Evolutionary conservation across 2,329 filamentous ascomycete genomes (phyloP).

Genomic region (Clarireedia homoeocarpa): DNA sequence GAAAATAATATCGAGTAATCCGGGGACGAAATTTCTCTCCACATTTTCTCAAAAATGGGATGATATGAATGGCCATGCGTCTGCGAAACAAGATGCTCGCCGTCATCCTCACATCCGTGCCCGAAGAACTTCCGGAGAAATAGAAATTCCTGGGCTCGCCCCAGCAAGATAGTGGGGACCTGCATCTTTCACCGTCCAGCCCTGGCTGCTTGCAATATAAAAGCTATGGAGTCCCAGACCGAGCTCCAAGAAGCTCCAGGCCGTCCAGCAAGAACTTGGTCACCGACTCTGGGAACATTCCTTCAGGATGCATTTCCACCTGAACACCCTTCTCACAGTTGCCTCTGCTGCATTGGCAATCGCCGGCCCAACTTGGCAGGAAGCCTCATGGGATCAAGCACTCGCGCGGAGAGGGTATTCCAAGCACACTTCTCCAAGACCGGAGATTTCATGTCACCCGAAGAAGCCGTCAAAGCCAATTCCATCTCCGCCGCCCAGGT

Average conservation of each 20-base stretch:
- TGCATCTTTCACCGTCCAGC: not conserved
- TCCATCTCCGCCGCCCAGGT: conserved; percentile 15
- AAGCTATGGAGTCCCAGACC: not conserved
- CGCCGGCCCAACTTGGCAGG: conserved; percentile 18
- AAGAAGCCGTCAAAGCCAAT: conserved; percentile 16
- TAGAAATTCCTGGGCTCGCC: not conserved
- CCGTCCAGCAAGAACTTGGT: not conserved
- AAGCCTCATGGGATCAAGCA: conserved; percentile 14
- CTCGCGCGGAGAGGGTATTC: conserved; percentile 8
- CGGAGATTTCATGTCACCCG: conserved; percentile 17
- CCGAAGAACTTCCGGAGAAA: not conserved
- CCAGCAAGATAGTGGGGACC: not conserved
- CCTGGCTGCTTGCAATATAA: not conserved
- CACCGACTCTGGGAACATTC: not conserved
- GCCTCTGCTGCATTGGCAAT: conserved; percentile 18
- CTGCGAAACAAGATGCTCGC: not conserved
- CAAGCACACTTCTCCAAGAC: conserved; percentile 21
- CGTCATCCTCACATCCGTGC: not conserved
- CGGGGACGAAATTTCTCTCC: not conserved
- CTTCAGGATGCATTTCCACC: conserved; percentile 24
- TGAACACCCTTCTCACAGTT: conserved; percentile 16
- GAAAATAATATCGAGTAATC: not conserved
- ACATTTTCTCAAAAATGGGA: not conserved
- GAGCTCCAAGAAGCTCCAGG: not conserved
- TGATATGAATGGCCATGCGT: not conserved